Percentiles rank a stretch among this genome's conserved stretches.
phyloP scores from a whole-genome alignment of 2,329 filamentous ascomycete genomes.

The Graphium sp. region DNA sequence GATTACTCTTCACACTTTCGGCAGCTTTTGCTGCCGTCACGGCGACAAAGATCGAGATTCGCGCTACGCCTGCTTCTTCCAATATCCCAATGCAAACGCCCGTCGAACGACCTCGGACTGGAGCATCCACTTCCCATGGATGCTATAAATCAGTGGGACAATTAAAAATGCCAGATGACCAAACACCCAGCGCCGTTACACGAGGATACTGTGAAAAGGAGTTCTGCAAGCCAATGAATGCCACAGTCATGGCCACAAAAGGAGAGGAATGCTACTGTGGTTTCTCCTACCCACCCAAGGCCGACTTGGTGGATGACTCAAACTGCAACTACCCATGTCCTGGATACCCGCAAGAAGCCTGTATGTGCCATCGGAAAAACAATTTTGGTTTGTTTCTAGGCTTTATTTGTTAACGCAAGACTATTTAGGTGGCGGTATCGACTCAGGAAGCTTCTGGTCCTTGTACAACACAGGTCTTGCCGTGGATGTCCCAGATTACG shows the following conservation, averaged over 20 bases:
- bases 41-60: too few species aligned
- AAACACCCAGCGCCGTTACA: conserved; percentile 10
- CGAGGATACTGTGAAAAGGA: conserved; percentile 22
- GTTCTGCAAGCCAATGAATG: conserved; percentile 23
- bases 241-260: conserved; percentile 44
- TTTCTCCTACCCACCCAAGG: conserved; percentile 42
- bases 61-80: too few species aligned
- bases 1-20: too few species aligned
- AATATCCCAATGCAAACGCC: too few species aligned
- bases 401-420: conserved; percentile 1
- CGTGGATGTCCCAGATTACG: conserved; percentile 18
- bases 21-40: too few species aligned
- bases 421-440: conserved; percentile 16
- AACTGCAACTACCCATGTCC: conserved; percentile 51
- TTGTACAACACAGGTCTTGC: conserved; percentile 33
- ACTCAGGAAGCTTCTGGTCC: conserved; percentile 16
- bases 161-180: conserved; percentile 12
- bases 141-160: conserved; percentile 29
- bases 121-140: conserved; percentile 27
- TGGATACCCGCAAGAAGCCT: conserved; percentile 44
- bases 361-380: conserved; percentile 26
- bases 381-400: neutral
- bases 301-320: conserved; percentile 32
- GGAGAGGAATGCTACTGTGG: conserved; percentile 60
- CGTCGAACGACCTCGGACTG: conserved; percentile 15